Evolutionary conservation across 805 yeast genomes (phyloP), one percentile per base, ranked within the genome.

Genomic region (Cyberlindnera suaveolens): DNA sequence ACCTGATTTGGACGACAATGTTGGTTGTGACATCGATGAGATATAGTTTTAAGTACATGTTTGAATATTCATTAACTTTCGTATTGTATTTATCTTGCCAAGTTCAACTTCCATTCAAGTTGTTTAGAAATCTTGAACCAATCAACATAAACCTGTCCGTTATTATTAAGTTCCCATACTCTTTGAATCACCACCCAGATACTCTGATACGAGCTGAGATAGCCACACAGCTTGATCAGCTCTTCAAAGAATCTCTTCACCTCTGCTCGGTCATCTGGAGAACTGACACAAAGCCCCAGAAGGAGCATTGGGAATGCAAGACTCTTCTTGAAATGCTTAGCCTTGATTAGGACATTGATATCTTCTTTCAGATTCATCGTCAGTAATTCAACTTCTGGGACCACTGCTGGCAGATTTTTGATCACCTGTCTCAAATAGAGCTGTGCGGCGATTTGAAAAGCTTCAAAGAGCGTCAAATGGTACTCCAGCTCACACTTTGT

Each of bases 401-500:
- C 66, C 6, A 77, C 64, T 3, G 84, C 75, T 46, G 75, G 77
- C 46, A 71, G 57, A 47, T 68, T 66, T 57, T 71, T 54, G 5
- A 78, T 72, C 0, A 81, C 68, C 51, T 77, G 83, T 36, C 77
- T 63, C 30, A 79, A 57, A 50, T 75, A 79, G 33, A 79, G 60
- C 49, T 71, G 75, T 7, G 78, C 70, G 23, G 80, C 67, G 11
- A 77, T 51, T 58, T 79, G 83, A 49, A 71, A 75, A 9, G 78
- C 72, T 52, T 79, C 84, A 53, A 78, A 79, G 27, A 77, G 54
- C 0, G 84, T 77, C 37, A 79, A 60, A 55, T 79, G 85, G 46
- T 71, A 61, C 54, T 79, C 83, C 33, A 78, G 54, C 39, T 79
- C 82, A 16, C 63, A 61, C 4, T 59, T 46, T 46, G 51, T 36